Base-by-base conservation (phyloP, 176 grass and related monocot genomes). In the Coix lacrymajobi region DNA sequence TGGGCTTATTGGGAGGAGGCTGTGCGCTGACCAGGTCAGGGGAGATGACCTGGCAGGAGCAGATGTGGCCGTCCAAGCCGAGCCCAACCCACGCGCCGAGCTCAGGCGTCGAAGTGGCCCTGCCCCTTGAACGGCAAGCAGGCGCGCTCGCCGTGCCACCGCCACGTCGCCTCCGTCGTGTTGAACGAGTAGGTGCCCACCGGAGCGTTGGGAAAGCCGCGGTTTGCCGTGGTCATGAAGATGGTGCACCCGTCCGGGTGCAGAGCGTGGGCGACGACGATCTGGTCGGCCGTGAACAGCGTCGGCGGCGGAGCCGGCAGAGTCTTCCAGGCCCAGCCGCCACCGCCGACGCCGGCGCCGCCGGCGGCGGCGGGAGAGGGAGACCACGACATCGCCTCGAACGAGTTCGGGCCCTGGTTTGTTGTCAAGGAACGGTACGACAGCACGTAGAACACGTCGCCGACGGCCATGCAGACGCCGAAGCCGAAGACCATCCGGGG, bases 101-200 rank as follows among this genome's bases (percentile, higher is more conserved):
- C 3, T 32, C 44, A n/a, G 43, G 1, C 22, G 29, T 66, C 39
- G 46, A 16, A 79, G 77, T 79, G 46, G 15, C 20, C 77, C 5
- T 66, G 77, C 11, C 30, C 12, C 15, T 3, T 0, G n/a, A 79
- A 79, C 9, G 60, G 77, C 25, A 78, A 32, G n/a, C n/a, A n/a
- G 9, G 10, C 39, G 16, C 60, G 33, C 2, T 32, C 2, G 0
- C 17, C 64, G 6, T 78, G 30, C 2, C 6, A 49, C 11, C 11
- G 51, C 77, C 77, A 79, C 4, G 7, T 12, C 0, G 3, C 33
- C 40, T 17, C 9, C 6, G 0, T 17, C 19, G 43, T 49, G 63
- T 80, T 32, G 8, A 80, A 80, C 0, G 78, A 80, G 78, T 26
- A 80, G 63, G 78, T 69, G 5, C 31, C 46, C 15, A 17, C 46